phyloP scores from a whole-genome alignment of 2,329 filamentous ascomycete genomes.

The Colletotrichum phormii region DNA sequence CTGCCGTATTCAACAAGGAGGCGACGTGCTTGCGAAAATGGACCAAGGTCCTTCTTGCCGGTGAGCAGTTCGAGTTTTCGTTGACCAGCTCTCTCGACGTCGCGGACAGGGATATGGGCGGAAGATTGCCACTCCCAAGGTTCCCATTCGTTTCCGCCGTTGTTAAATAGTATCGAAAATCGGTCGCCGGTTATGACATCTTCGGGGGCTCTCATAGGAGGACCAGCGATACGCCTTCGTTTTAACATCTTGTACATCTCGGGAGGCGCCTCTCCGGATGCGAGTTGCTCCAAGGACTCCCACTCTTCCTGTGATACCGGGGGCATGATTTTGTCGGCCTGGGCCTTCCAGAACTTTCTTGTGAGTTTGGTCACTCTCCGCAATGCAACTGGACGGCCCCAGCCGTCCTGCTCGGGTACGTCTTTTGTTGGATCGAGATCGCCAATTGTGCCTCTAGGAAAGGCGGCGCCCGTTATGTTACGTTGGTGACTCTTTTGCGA shows the following conservation, averaged over 20 bases:
- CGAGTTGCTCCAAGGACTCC: slow-evolving; percentile 63
- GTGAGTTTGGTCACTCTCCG: slow-evolving; percentile 55
- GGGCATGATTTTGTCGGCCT: slow-evolving; percentile 61
- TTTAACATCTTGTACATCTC: slow-evolving; percentile 52
- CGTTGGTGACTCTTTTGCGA: slow-evolving; percentile 54
- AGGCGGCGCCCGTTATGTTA: slow-evolving; percentile 41
- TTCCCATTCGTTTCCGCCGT: not conserved
- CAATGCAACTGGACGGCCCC: slow-evolving; percentile 57
- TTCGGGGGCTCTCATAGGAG: not conserved
- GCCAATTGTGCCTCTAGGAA: slow-evolving; percentile 36
- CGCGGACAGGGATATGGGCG: slow-evolving; percentile 51
- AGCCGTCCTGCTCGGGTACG: slow-evolving; percentile 59
- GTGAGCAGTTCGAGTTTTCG: slow-evolving; percentile 49
- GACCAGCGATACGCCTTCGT: slow-evolving; percentile 47
- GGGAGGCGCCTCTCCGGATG: slow-evolving; percentile 52
- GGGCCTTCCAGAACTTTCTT: slow-evolving; percentile 59
- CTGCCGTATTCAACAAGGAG: not conserved
- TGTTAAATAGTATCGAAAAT: not conserved
- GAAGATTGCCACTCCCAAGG: slow-evolving; percentile 58
- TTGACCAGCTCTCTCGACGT: slow-evolving; percentile 51
- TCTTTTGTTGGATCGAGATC: slow-evolving; percentile 48
- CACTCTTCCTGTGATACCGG: slow-evolving; percentile 66
- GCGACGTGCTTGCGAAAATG: slow-evolving; percentile 46
- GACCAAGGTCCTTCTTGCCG: slow-evolving; percentile 50
- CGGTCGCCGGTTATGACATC: not conserved